These are phyloP conservation scores for Xylariaceae sp. DNA, from an alignment of 2,329 filamentous ascomycete species.

Conservation along the genomic window DNA sequence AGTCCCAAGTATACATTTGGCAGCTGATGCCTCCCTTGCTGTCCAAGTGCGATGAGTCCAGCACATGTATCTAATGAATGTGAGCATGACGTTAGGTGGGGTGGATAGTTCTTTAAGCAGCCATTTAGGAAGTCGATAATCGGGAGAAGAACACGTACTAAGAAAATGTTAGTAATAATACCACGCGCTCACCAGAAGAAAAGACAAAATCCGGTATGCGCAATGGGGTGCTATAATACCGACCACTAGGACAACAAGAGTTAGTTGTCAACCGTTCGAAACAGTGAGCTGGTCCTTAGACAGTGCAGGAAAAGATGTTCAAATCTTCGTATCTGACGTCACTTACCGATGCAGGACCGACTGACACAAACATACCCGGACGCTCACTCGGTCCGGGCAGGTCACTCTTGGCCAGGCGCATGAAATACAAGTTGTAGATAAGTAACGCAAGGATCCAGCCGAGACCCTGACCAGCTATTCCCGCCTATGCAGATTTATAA, in stretches of 20 bases:
- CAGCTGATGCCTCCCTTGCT: conserved; percentile 15
- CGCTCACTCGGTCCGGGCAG: conserved; percentile 42
- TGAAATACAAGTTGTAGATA: conserved; percentile 49
- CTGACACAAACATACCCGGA: conserved; percentile 52
- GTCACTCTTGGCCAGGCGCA: conserved; percentile 45
- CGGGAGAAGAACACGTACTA: too few relatives aligned
- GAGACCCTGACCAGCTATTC: conserved; percentile 47
- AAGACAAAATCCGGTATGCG: too few relatives aligned
- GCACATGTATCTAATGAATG: conserved; percentile 43
- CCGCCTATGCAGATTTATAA: conserved; percentile 17
- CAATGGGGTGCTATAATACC: too few relatives aligned
- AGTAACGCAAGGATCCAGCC: conserved; percentile 48
- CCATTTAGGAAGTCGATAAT: too few relatives aligned
- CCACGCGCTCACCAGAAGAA: too few relatives aligned
- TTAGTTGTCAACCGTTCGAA: too few relatives aligned
- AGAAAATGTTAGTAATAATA: too few relatives aligned
- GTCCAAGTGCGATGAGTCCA: conserved; percentile 42
- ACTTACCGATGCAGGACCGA: conserved; percentile 48
- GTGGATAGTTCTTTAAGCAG: too few relatives aligned
- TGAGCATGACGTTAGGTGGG: too few relatives aligned
- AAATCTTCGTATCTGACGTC: too few relatives aligned
- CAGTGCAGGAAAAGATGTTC: not conserved
- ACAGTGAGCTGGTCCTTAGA: not conserved
- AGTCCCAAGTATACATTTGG: conserved; percentile 21
- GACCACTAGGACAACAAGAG: too few relatives aligned